phyloP scores from a whole-genome alignment of 2,329 filamentous ascomycete species.

The Escovopsis sp. region DNA sequence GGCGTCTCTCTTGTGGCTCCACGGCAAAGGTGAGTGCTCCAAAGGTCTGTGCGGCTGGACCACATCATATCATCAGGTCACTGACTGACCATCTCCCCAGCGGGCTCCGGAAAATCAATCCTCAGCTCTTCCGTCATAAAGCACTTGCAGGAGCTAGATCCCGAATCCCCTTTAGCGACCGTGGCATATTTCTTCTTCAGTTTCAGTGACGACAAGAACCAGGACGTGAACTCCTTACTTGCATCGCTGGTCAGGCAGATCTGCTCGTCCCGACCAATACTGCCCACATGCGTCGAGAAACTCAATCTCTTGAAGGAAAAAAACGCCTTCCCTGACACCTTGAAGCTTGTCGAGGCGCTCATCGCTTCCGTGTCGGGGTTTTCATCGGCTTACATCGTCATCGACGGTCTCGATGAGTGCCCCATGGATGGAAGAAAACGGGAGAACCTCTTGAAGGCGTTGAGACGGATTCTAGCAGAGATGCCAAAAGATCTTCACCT shows the following conservation, averaged over 20 bases:
- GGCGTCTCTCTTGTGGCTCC: conserved; percentile 1
- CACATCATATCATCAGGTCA: too few species aligned
- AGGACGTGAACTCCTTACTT: background rate
- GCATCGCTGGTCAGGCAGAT: conserved; percentile 1
- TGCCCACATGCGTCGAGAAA: background rate
- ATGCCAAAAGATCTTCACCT: background rate
- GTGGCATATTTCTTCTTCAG: background rate
- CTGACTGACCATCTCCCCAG: background rate
- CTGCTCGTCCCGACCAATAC: background rate
- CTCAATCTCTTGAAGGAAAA: background rate
- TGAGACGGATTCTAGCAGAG: background rate
- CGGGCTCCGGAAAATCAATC: background rate
- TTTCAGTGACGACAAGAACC: background rate
- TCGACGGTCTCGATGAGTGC: background rate
- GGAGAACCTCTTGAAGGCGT: background rate
- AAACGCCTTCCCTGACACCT: background rate
- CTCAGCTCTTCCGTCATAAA: background rate
- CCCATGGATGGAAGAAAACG: background rate
- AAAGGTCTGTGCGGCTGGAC: background rate
- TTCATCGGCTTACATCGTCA: background rate
- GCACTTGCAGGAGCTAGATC: background rate
- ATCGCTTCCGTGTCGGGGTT: background rate
- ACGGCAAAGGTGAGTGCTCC: conserved; percentile 1
- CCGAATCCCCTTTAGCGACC: background rate
- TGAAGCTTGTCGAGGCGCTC: background rate